These are phyloP conservation scores for Cicer yamashitae DNA, from an alignment of 306 rosid genomes.

Conservation along the genomic window DNA sequence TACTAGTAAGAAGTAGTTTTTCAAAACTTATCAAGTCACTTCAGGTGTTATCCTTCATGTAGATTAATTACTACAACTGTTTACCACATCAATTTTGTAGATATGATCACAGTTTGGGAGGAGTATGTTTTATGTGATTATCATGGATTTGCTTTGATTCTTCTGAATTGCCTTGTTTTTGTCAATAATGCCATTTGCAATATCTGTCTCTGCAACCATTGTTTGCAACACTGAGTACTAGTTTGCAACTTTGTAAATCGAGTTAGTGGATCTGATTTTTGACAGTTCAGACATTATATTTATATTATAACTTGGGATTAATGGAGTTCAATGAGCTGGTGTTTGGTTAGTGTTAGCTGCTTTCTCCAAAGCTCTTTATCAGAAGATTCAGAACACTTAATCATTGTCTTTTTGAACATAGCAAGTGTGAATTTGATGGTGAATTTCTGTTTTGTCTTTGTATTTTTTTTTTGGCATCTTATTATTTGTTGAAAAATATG, in stretches of 20 bases:
- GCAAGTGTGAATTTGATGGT: not conserved
- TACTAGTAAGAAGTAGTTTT: not conserved
- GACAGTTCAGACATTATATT: not conserved
- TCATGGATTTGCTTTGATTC: constrained; percentile 5
- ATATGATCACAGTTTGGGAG: not conserved
- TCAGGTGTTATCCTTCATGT: not conserved
- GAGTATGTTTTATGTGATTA: not conserved
- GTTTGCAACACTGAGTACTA: not conserved
- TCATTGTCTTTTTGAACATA: constrained; percentile 6
- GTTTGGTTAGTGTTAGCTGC: constrained; percentile 22
- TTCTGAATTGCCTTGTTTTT: constrained; percentile 4
- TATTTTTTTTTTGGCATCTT: constrained; percentile 11
- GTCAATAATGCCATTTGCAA: constrained; percentile 5
- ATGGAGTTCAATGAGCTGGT: constrained; percentile 29
- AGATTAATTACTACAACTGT: not conserved
- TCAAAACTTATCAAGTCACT: not conserved
- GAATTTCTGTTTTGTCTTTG: not conserved
- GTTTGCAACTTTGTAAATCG: constrained; percentile 32
- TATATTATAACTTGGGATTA: not conserved
- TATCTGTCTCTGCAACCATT: not conserved
- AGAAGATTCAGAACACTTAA: not conserved
- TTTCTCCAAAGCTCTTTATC: constrained; percentile 1
- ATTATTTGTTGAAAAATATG: constrained; percentile 16
- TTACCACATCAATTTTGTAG: constrained; percentile 25
- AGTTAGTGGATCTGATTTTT: not conserved